Evolutionary conservation across 2,329 filamentous ascomycete species (phyloP), one percentile per base, ranked within the genome.

Genomic region (Ophiocordyceps robertsii): DNA sequence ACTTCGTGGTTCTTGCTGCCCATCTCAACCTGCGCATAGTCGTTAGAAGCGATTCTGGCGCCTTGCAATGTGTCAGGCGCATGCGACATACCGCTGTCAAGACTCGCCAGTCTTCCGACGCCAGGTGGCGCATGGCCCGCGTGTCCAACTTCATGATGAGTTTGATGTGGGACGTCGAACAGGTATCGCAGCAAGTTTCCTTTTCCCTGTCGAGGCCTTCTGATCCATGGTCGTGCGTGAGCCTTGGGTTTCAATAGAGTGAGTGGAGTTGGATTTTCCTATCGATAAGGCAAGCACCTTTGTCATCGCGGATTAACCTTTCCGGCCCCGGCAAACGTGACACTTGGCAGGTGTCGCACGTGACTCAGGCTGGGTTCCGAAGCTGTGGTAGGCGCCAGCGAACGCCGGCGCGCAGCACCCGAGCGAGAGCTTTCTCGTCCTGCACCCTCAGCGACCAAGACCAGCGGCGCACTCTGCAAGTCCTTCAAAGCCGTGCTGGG

Each of bases 1-100:
- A 98, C 75, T 66, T 98, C 92, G 69, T 98, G 92, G 66, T 96
- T 96, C 62, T 86, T 89, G 64, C 84, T 93, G 56, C 89, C 90
- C 65, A 82, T 80, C 63, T 98, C 92, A 55, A 93, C 85, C 88
- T 95, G 62, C 43, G 32, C 11, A 21, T 32, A 6, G n/a, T 40
- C 30, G 41, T 42, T 41, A 40, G 33, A 19, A 19, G 19, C 19
- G 19, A 19, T 19, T 19, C 19, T 19, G 19, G 19, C 19, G 19
- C 8, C 14, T 10, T 10, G 14, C 12, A n/a, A 13, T 36, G n/a
- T 7, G 9, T 2, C 16, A 17, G 17, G 13, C n/a, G 14, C 29
- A 40, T 14, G 14, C 13, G 38, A 64, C 78, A 48, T 80, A 94
- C 90, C 55, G 87, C 92, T 58, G 86, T 82, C 47, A 98, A 81